Evolutionary conservation across 345 rosid genomes (phyloP), one percentile per base, ranked within the genome.

Genomic region (Geranium brycei): DNA sequence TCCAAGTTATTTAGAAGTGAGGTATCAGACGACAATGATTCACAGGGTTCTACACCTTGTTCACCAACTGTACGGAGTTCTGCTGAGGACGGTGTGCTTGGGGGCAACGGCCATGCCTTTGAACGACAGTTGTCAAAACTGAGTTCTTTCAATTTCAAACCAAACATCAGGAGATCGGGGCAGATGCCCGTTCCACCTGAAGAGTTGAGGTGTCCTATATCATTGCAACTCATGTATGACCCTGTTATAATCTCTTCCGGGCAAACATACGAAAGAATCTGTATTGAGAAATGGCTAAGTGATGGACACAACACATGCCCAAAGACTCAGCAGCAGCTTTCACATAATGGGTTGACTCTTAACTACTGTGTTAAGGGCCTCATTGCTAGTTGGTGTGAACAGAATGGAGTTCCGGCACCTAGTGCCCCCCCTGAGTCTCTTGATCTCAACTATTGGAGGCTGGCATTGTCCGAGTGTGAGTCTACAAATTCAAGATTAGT

Each of bases 311-410:
- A 79, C 57, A 82, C 96, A 58, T 95, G 99, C 51, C 99, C 97
- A 8, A 95, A 95, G 75, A 81, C 95, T 76, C 96, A 91, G 71
- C 97, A 95, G 76, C 87, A 80, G 79, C 88, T 91, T 58, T 76
- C 86, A 31, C 97, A 88, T 80, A 86, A 83, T 66, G 75, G 76
- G 61, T 72, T 95, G 80, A 95, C 97, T 62, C 97, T 96, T 17
- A 95, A 95, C 82, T 88, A 91, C 83, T 91, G 96, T 72, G 99
- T 95, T 62, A 95, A 88, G 73, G 97, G 97, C 68, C 99, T 95
- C 38, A 77, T 91, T 69, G 78, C 83, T 31, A 91, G 96, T 79
- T 95, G 97, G 99, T 88, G 99, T 31, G 99, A 95, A 70, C 95
- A 87, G 70, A 81, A 84, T 63, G 96, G 95, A 64, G 78, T 86